Evolutionary conservation across 139 green algal species (phyloP), one percentile per base, ranked within the genome.

Genomic region (Raphidocelis subcapitata): DNA sequence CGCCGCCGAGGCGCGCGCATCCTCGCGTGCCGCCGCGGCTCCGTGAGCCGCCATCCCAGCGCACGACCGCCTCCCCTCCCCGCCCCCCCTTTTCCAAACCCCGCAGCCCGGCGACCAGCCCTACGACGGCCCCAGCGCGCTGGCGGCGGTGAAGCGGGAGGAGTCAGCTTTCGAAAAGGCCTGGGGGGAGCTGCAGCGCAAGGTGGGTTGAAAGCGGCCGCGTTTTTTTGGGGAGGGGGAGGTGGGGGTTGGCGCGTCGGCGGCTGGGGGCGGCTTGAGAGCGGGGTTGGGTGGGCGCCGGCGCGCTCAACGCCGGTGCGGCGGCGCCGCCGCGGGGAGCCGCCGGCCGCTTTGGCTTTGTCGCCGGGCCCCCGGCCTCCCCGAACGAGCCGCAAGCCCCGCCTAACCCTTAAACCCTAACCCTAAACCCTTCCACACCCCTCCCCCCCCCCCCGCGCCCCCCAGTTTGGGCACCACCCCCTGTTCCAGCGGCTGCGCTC

Each of bases 71-170:
- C 10, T 8, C 24, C 26, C 55, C 55, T 62, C 26, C n/a, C 10
- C 24, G n/a, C 59, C 14, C 24, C 21, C 15, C 26, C 14, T 55
- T 15, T 55, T 15, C 18, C 15, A 24, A 18, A 18, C 35, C 62
- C 33, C 44, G 62, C 62, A 35, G 62, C 62, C 36, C 14, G 5
- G 8, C 54, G n/a, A 61, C 54, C 5, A 26, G 24, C 23, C 54
- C 12, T 61, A 61, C 54, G 52, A 32, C 12, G 62, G 62, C 35
- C 28, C 62, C n/a, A 77, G 41, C 15, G 79, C 74, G 5, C 52
- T 87, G 18, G 69, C 72, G 36, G 60, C 84, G 33, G 68, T 82
- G 0, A 81, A 84, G 72, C 62, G 69, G 72, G 72, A 77, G 41
- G 67, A 83, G 32, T 82, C 68, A 3, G 51, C 59, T 8, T 82